Conservation (phyloP, 257 asterid species). For the Jasminum sambac region DNA sequence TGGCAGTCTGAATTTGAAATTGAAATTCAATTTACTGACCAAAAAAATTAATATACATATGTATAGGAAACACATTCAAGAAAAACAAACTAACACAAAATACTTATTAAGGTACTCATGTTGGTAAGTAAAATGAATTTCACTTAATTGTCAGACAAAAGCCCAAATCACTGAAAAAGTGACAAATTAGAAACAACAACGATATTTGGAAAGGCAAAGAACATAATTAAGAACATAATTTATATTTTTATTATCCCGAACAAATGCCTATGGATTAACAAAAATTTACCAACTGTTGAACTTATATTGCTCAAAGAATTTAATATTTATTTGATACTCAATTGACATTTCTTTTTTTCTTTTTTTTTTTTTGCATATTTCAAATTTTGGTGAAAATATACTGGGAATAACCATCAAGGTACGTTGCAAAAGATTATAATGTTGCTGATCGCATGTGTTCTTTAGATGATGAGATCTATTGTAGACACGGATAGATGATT, state of each 20-base stretch:
- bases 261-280: conserved; percentile 1
- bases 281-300: neutral
- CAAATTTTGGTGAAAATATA: too few relatives aligned
- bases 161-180: conserved; percentile 3
- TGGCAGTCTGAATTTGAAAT: too few relatives aligned
- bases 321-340: too few relatives aligned
- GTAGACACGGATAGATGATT: too few relatives aligned
- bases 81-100: neutral
- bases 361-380: too few relatives aligned
- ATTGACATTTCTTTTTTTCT: too few relatives aligned
- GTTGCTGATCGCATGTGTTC: too few relatives aligned
- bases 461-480: too few relatives aligned
- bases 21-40: too few relatives aligned
- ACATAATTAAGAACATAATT: conserved; percentile 15
- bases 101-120: conserved; percentile 6
- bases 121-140: conserved; percentile 10
- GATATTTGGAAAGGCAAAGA: neutral
- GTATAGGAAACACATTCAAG: conserved; percentile 10
- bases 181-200: neutral
- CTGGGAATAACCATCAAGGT: too few relatives aligned
- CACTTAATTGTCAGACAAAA: conserved; percentile 3
- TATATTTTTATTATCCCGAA: neutral
- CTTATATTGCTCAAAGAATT: neutral
- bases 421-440: too few relatives aligned
- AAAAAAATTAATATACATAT: too few relatives aligned